Conservation (phyloP, 1,284 basidiomycete species). For the Leccinum pallidistipes region DNA sequence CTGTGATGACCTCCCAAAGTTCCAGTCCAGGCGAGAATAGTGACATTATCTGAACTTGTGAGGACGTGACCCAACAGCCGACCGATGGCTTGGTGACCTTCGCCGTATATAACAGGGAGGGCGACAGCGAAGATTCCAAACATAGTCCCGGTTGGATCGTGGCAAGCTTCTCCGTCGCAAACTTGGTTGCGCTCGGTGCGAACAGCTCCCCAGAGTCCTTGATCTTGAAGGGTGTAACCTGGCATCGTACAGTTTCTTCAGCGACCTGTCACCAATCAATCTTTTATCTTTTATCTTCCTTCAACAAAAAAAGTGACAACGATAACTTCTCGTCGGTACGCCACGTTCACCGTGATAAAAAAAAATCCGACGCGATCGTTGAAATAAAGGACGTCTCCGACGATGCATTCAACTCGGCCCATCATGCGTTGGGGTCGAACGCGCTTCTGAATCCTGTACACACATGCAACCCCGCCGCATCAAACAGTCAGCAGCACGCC, state of each 20-base stretch:
- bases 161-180: too few species aligned
- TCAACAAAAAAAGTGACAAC: neutral
- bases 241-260: slow-evolving; percentile 2
- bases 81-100: too few species aligned
- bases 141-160: too few species aligned
- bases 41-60: too few species aligned
- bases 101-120: too few species aligned
- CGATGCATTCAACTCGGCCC: neutral
- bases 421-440: slow-evolving; percentile 5
- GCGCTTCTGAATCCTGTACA: slow-evolving; percentile 17
- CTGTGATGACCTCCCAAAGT: too few species aligned
- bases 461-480: neutral
- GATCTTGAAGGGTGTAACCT: slow-evolving; percentile 80
- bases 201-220: too few species aligned
- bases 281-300: neutral
- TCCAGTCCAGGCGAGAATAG: too few species aligned
- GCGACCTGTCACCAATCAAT: neutral
- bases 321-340: neutral
- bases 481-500: neutral
- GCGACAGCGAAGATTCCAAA: too few species aligned
- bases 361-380: neutral
- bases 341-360: neutral
- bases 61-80: too few species aligned
- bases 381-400: too few species aligned
- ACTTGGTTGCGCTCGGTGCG: too few species aligned